Evolutionary conservation across 108 stramenopile genomes (phyloP).

Genomic region (Cyclotella kingstonii): DNA sequence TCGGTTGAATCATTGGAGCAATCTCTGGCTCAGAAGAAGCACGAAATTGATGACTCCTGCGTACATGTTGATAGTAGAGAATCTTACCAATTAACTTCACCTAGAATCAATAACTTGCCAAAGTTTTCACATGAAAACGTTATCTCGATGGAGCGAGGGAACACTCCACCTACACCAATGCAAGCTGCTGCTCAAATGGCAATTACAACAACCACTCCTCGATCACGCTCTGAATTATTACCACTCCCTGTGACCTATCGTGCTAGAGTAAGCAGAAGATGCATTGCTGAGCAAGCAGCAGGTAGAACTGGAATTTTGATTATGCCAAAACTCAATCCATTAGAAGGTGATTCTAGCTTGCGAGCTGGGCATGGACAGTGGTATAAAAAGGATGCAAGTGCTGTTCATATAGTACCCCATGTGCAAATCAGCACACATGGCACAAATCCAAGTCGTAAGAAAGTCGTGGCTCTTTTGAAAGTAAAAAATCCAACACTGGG

Average conservation of each 20-base stretch:
- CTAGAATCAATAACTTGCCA: neutral
- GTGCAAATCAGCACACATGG: constrained; percentile 46
- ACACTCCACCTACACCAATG: constrained; percentile 14
- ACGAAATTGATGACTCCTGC: constrained; percentile 9
- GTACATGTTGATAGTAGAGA: neutral
- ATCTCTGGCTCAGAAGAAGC: constrained; percentile 40
- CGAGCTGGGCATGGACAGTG: constrained; percentile 81
- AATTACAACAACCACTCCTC: constrained; percentile 20
- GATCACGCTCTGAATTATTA: constrained; percentile 36
- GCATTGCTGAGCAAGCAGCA: constrained; percentile 68
- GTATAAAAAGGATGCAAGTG: constrained; percentile 78
- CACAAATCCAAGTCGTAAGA: constrained; percentile 15
- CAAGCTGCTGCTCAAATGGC: constrained; percentile 42
- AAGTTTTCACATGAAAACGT: neutral
- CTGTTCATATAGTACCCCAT: constrained; percentile 71
- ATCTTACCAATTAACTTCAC: neutral
- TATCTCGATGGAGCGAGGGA: neutral
- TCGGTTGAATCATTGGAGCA: constrained; percentile 62
- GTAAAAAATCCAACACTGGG: constrained; percentile 80
- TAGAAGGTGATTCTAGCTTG: constrained; percentile 85
- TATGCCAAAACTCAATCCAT: constrained; percentile 86
- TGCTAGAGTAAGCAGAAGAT: constrained; percentile 64
- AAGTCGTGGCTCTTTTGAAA: constrained; percentile 53
- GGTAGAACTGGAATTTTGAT: constrained; percentile 83
- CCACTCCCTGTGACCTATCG: constrained; percentile 72